Evolutionary conservation across 75 land plant genomes (phyloP).

Genomic region (Picea glauca): DNA sequence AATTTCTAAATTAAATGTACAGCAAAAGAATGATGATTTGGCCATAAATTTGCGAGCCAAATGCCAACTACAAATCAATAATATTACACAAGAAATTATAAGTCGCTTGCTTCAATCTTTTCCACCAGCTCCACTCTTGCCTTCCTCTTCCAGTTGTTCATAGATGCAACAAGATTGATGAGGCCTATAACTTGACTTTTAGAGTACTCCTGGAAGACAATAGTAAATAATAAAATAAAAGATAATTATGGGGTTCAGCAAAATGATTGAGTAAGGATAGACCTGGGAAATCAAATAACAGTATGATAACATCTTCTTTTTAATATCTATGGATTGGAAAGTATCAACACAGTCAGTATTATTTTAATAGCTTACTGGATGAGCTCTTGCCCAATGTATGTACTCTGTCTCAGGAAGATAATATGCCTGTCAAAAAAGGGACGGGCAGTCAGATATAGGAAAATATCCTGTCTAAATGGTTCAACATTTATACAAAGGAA

Average conservation of each 20-base stretch:
- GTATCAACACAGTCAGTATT: background rate
- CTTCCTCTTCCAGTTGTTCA: conserved; percentile 94
- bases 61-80: too few species aligned
- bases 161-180: conserved; percentile 84
- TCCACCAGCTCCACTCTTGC: conserved; percentile 82
- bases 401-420: conserved; percentile 98
- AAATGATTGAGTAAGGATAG: background rate
- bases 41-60: too few species aligned
- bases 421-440: conserved; percentile 63
- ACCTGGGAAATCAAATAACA: background rate
- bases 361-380: conserved; percentile 64
- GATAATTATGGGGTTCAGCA: background rate
- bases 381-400: conserved; percentile 91
- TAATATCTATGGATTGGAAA: background rate
- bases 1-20: too few species aligned
- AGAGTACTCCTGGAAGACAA: conserved; percentile 65
- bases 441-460: background rate
- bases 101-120: conserved; percentile 69
- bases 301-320: background rate
- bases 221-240: background rate
- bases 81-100: too few species aligned
- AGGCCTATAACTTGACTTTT: conserved; percentile 75
- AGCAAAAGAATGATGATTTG: too few species aligned
- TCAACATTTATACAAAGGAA: background rate
- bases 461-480: background rate